A percentile compares a stretch with the other conserved stretches of the same genome.
These are phyloP conservation scores for Chamaecrista fasciculata DNA, from an alignment of 306 rosid genomes.

Conservation along the genomic window DNA sequence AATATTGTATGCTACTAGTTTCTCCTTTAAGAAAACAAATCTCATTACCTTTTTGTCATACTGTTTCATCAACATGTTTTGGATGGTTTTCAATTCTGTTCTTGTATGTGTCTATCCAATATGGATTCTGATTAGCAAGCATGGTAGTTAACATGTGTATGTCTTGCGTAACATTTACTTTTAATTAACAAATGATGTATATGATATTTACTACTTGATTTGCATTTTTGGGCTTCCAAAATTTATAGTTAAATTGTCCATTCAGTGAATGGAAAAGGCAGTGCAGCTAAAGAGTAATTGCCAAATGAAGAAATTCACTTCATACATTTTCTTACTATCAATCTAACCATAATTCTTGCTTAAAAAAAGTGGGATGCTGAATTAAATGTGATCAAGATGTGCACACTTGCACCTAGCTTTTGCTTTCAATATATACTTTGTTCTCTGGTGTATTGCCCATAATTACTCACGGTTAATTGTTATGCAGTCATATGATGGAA, in stretches of 20 bases:
- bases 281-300: not conserved
- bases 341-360: constrained; percentile 16
- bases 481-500: constrained; percentile 91
- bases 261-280: not conserved
- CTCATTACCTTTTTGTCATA: not conserved
- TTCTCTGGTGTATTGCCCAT: not conserved
- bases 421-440: not conserved
- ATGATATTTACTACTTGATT: not conserved
- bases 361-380: constrained; percentile 1
- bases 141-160: not conserved
- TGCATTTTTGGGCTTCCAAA: not conserved
- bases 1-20: constrained; percentile 14
- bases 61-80: constrained; percentile 6
- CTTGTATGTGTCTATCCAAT: not conserved
- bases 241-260: not conserved
- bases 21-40: not conserved
- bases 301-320: not conserved
- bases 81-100: constrained; percentile 11
- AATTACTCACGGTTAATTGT: constrained; percentile 25
- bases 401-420: constrained; percentile 17
- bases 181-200: not conserved
- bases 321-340: not conserved
- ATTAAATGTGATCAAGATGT: not conserved
- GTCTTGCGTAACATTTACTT: not conserved
- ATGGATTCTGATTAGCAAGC: not conserved